These are phyloP conservation scores for Thelephora aurantiotincta DNA, from an alignment of 768 basidiomycete species.

Conservation along the genomic window DNA sequence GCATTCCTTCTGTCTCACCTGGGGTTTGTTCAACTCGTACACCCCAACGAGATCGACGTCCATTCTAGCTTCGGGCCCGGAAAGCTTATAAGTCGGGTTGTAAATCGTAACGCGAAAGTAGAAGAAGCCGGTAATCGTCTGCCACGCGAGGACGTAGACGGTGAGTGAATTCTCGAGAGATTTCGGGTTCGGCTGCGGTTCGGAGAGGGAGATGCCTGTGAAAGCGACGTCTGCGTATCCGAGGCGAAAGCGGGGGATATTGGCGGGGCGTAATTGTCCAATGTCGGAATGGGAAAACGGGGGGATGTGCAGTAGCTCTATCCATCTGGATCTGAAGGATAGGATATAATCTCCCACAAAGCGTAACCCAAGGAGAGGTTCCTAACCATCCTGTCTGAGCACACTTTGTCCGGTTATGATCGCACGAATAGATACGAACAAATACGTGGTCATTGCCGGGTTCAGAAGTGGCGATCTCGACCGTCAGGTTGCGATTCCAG, in stretches of 20 bases:
- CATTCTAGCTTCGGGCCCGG: constrained; percentile 9
- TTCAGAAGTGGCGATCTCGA: not conserved
- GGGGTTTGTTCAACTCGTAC: constrained; percentile 20
- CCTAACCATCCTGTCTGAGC: not conserved
- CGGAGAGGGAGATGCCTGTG: constrained; percentile 26
- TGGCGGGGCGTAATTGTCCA: not conserved
- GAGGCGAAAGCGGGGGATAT: not conserved
- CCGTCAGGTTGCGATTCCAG: not conserved
- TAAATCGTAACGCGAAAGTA: constrained; percentile 26
- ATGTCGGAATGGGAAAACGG: not conserved
- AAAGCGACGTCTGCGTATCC: constrained; percentile 1
- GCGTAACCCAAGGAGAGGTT: not conserved
- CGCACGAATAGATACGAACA: not conserved
- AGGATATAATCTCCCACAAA: not conserved
- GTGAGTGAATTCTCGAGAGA: constrained; percentile 21
- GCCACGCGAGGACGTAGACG: constrained; percentile 28
- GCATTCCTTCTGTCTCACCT: constrained; percentile 4
- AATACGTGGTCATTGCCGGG: not conserved
- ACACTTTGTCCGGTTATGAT: not conserved
- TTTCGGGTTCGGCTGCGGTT: constrained; percentile 9
- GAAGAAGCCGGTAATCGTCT: constrained; percentile 33
- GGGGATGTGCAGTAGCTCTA: not conserved
- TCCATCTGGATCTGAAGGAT: not conserved
- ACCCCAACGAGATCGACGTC: constrained; percentile 29
- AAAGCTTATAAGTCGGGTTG: no score